phyloP scores from a whole-genome alignment of 139 green algal species.

The Desmodesmus armatus region DNA sequence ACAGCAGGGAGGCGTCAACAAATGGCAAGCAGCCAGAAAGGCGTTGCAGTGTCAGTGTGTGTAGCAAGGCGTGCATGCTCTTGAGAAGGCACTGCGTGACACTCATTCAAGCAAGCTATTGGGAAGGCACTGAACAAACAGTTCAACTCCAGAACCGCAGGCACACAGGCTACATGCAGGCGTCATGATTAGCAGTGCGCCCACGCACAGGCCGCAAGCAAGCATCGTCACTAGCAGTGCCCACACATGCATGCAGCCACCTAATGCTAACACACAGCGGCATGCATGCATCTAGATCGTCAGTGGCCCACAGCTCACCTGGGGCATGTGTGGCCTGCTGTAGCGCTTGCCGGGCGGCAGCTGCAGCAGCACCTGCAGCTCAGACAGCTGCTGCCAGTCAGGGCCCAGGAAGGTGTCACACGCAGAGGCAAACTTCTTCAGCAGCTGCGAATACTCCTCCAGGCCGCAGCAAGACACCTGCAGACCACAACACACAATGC shows the following conservation, averaged over 20 bases:
- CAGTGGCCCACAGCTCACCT: background rate
- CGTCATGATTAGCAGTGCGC: too few species aligned
- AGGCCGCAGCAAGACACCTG: slow-evolving; percentile 43
- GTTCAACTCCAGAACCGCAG: background rate
- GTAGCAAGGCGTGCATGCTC: too few species aligned
- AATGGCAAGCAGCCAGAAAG: too few species aligned
- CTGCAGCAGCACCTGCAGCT: slow-evolving; percentile 1
- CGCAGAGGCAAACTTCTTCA: slow-evolving; percentile 6
- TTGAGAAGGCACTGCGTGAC: too few species aligned
- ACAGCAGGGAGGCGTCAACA: too few species aligned
- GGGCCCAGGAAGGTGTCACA: background rate
- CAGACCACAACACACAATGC: background rate
- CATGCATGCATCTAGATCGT: background rate
- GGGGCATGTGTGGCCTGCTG: background rate
- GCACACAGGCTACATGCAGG: background rate
- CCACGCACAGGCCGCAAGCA: too few species aligned
- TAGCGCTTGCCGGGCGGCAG: background rate
- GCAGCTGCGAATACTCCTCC: slow-evolving; percentile 61
- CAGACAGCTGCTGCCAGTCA: slow-evolving; percentile 18
- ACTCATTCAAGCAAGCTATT: too few species aligned
- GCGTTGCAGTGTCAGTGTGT: too few species aligned
- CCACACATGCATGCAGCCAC: too few species aligned
- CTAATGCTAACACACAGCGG: too few species aligned
- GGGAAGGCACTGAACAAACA: too few species aligned
- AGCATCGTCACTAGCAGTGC: background rate